Evolutionary conservation across 2,329 filamentous ascomycete species (phyloP).

Genomic region (Ceratocystis smalleyi): DNA sequence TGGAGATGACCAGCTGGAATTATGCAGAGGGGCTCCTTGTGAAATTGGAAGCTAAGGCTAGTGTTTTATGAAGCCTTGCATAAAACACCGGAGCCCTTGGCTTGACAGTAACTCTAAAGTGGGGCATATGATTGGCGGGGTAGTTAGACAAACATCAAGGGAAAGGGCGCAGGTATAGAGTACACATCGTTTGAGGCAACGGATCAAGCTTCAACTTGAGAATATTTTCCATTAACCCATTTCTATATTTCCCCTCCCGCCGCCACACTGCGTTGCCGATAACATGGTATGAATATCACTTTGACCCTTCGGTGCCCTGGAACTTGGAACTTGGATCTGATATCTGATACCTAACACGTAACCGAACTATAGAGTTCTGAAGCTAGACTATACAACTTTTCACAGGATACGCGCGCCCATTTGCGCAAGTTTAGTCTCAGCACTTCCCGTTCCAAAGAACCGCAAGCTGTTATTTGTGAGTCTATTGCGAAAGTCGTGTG

Average conservation of each 20-base stretch:
- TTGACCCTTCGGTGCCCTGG: background rate
- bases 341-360: background rate
- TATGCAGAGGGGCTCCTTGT: background rate
- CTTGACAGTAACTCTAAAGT: constrained; percentile 8
- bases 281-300: background rate
- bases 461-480: constrained; percentile 91
- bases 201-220: background rate
- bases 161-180: background rate
- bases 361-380: constrained; percentile 47
- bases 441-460: constrained; percentile 71
- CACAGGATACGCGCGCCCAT: constrained; percentile 71
- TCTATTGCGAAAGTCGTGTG: background rate
- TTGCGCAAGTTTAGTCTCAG: constrained; percentile 87
- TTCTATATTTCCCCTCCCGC: background rate
- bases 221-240: background rate
- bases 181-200: background rate
- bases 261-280: background rate
- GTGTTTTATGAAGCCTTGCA: background rate
- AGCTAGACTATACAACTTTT: constrained; percentile 83
- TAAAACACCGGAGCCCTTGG: background rate
- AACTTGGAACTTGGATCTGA: background rate
- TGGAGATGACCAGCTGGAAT: background rate
- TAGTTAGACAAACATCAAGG: background rate
- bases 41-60: background rate
- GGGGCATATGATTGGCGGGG: background rate